These are phyloP conservation scores for Blakeslea trispora DNA, from an alignment of 371 early-diverging fungal genomes.

Conservation along the genomic window DNA sequence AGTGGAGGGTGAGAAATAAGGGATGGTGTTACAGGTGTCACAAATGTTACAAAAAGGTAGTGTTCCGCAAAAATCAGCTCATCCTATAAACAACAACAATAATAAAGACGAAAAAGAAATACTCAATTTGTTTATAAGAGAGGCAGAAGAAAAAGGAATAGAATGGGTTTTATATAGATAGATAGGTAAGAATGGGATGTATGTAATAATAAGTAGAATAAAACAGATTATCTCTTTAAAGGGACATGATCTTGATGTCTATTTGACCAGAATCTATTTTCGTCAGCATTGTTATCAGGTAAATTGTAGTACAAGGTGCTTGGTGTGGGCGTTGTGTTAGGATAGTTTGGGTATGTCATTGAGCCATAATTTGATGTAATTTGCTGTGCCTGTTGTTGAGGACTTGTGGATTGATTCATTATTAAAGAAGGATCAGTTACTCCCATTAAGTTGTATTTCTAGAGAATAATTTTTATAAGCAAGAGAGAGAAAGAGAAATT, in stretches of 20 bases:
- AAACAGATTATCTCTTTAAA: background rate
- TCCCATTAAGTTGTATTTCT: background rate
- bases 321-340: background rate
- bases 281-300: background rate
- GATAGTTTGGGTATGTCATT: background rate
- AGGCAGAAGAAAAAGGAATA: too few species aligned
- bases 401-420: background rate
- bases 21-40: background rate
- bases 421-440: background rate
- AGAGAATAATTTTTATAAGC: background rate
- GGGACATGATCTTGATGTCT: background rate
- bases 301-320: background rate
- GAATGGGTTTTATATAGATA: too few species aligned
- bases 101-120: too few species aligned
- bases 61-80: background rate
- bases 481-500: too few species aligned
- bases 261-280: background rate
- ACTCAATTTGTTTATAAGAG: too few species aligned
- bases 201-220: too few species aligned
- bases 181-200: too few species aligned
- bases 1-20: background rate
- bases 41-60: background rate
- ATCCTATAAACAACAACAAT: background rate
- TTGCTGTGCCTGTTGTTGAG: background rate
- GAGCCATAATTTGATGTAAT: background rate